phyloP scores from a whole-genome alignment of 2,329 filamentous ascomycete genomes.

The Colletotrichum coccodes region DNA sequence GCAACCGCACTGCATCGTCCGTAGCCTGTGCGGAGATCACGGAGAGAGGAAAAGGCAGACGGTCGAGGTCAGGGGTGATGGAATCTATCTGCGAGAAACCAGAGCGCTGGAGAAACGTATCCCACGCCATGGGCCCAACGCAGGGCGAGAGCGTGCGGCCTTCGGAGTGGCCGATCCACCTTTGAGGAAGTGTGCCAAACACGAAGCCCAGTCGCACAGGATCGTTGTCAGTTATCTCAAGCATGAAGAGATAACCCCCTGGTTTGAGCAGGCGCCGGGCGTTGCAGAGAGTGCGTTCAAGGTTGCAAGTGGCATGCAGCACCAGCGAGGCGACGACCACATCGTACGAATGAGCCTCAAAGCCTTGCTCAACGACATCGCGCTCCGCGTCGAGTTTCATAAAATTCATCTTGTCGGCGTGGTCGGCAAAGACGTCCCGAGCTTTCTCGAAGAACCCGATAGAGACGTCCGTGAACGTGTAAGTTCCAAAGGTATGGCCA shows the following conservation, averaged over 20 bases:
- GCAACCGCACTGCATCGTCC: background rate
- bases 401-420: background rate
- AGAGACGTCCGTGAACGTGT: background rate
- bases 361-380: background rate
- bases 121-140: slow-evolving; percentile 15
- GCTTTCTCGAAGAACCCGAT: background rate
- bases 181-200: slow-evolving; percentile 42
- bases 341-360: background rate
- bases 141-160: slow-evolving; percentile 38
- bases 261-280: background rate
- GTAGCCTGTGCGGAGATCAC: background rate
- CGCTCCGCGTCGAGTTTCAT: background rate
- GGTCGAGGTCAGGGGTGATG: background rate
- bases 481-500: background rate
- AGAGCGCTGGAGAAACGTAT: slow-evolving; percentile 22
- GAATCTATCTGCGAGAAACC: background rate
- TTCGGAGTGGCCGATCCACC: slow-evolving; percentile 47
- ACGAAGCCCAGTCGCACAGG: slow-evolving; percentile 36
- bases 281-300: background rate
- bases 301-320: background rate
- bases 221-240: background rate
- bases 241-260: background rate
- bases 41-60: background rate
- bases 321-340: background rate
- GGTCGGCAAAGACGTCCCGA: background rate